These are phyloP conservation scores for Pseudocercospora fuligena DNA, from an alignment of 2,329 filamentous ascomycete genomes.

Conservation along the genomic window DNA sequence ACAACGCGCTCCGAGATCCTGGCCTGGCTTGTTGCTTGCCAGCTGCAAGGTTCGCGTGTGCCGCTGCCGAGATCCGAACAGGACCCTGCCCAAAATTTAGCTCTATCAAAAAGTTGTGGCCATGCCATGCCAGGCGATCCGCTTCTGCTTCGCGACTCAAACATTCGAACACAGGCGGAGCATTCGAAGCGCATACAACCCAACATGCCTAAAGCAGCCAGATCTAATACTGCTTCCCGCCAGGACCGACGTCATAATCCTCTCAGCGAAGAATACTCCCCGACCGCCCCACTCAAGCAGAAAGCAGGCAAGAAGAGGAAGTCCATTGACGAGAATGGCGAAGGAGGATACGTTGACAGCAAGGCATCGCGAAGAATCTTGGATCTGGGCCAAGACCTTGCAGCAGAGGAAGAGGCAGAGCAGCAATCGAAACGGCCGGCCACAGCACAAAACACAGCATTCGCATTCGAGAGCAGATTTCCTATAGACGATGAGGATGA, in stretches of 20 bases:
- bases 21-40: conserved; percentile 1
- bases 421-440: conserved; percentile 48
- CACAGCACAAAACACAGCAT: conserved; percentile 63
- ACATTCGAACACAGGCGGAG: not conserved
- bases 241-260: conserved; percentile 80
- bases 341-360: conserved; percentile 78
- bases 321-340: conserved; percentile 57
- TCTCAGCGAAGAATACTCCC: conserved; percentile 85
- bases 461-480: conserved; percentile 79
- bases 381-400: conserved; percentile 84
- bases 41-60: conserved; percentile 3
- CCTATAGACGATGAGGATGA: conserved; percentile 53
- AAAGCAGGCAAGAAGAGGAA: conserved; percentile 68
- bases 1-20: conserved; percentile 4
- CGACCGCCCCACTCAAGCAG: conserved; percentile 71
- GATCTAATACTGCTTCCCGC: conserved; percentile 54
- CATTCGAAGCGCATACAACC: not conserved
- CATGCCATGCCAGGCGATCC: not conserved
- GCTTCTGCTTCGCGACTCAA: not conserved
- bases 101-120: not conserved
- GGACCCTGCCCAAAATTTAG: not conserved
- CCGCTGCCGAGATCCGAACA: not conserved
- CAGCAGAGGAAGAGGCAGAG: conserved; percentile 74
- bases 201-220: conserved; percentile 74
- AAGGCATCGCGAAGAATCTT: conserved; percentile 88